phyloP scores from a whole-genome alignment of 345 rosid species.

The Populus tremula region DNA sequence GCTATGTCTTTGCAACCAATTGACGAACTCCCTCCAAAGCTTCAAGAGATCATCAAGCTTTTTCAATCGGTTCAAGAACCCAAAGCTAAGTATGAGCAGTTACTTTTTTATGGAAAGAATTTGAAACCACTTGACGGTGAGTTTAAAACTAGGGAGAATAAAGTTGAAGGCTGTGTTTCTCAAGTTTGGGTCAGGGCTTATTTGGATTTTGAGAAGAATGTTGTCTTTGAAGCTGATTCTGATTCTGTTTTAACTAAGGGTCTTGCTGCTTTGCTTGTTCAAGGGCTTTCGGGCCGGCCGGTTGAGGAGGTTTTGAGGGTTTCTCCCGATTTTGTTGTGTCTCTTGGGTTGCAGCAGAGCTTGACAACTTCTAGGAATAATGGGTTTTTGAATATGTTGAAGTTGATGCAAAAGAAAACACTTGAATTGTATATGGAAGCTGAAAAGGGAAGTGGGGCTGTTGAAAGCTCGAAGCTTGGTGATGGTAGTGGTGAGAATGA shows the following conservation, averaged over 20 bases:
- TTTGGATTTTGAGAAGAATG: slow-evolving; percentile 56
- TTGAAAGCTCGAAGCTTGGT: slow-evolving; percentile 3
- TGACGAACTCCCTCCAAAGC: slow-evolving; percentile 82
- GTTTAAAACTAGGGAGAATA: slow-evolving; percentile 73
- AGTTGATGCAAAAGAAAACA: slow-evolving; percentile 87
- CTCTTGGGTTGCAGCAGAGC: slow-evolving; percentile 84
- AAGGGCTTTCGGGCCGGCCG: slow-evolving; percentile 72
- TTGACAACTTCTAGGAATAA: slow-evolving; percentile 81
- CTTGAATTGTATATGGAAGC: slow-evolving; percentile 43
- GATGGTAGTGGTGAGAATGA: neutral
- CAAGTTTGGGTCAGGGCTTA: slow-evolving; percentile 97
- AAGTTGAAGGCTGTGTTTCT: slow-evolving; percentile 91
- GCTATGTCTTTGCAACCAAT: slow-evolving; percentile 57
- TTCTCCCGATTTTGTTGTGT: slow-evolving; percentile 72
- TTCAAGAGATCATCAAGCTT: slow-evolving; percentile 70
- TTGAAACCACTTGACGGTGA: slow-evolving; percentile 64
- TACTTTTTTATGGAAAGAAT: slow-evolving; percentile 70
- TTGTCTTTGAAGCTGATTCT: slow-evolving; percentile 83
- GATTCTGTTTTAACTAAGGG: slow-evolving; percentile 85
- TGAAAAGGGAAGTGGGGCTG: slow-evolving; percentile 33
- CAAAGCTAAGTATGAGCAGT: slow-evolving; percentile 80
- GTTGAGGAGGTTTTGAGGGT: slow-evolving; percentile 69
- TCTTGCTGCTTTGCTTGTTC: slow-evolving; percentile 83
- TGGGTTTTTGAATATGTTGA: slow-evolving; percentile 91
- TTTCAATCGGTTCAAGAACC: slow-evolving; percentile 82